These are phyloP conservation scores for Eutrema yunnanense DNA, from an alignment of 345 rosid species.

Conservation along the genomic window DNA sequence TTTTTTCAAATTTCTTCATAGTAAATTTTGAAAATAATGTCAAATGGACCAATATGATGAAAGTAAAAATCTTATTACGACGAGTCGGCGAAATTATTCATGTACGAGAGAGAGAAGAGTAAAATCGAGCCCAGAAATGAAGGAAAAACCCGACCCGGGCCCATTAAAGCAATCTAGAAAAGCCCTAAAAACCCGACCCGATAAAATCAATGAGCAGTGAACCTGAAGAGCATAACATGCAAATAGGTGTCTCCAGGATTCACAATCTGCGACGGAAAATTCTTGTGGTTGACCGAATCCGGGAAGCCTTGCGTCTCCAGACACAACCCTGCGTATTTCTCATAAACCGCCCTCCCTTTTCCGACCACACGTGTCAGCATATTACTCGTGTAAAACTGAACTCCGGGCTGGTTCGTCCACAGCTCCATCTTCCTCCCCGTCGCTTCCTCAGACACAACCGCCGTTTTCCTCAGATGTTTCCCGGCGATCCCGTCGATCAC, in stretches of 20 bases:
- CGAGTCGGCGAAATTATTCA: neutral
- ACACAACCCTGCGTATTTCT: conserved; percentile 45
- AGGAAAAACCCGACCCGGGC: neutral
- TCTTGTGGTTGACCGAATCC: conserved; percentile 63
- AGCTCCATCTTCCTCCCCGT: conserved; percentile 80
- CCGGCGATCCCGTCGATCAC: conserved; percentile 33
- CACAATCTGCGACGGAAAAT: conserved; percentile 77
- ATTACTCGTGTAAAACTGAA: conserved; percentile 71
- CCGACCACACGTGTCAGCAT: conserved; percentile 42
- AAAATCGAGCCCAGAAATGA: too few species aligned
- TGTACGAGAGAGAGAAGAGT: too few species aligned
- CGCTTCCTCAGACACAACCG: conserved; percentile 43
- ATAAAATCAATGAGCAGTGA: conserved; percentile 39
- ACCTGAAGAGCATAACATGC: conserved; percentile 66
- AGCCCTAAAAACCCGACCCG: neutral
- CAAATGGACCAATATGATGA: too few species aligned
- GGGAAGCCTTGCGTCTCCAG: conserved; percentile 89
- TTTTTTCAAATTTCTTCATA: too few species aligned
- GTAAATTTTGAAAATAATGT: too few species aligned
- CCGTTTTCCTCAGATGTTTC: conserved; percentile 42
- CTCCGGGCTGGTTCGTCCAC: conserved; percentile 58
- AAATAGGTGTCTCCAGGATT: conserved; percentile 44
- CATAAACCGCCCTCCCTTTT: conserved; percentile 49
- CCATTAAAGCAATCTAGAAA: neutral
- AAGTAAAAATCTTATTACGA: too few species aligned